Base-by-base conservation (phyloP, 495 filamentous ascomycete genomes). In the Neurospora africana region DNA sequence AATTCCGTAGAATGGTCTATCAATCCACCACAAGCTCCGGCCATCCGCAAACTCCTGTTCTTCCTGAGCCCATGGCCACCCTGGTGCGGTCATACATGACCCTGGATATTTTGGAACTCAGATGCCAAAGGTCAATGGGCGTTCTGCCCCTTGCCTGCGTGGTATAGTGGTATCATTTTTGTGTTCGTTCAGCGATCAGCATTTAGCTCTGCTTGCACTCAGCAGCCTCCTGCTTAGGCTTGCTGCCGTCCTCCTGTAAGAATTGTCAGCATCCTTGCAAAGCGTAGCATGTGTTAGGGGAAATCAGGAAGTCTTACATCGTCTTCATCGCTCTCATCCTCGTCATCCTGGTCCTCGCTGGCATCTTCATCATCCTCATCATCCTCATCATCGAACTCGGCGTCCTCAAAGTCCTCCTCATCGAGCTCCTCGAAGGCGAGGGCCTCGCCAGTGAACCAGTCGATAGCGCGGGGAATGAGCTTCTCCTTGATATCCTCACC, bases 401-500 rank as follows among this genome's bases (percentile, higher is more conserved):
- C 53, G 91, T 92, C 92, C 72, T 90, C 93, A 70, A 92, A 89
- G 71, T 96, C 94, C 41, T 97, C 92, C 72, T 96, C 94, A 70
- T 95, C 93, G 6, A 97, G 77, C 78, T 97, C 95, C 86, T 99
- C 96, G 73, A 93, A 99, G 76, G 97, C 95, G 74, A 98, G 89
- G 71, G 96, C 96, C 83, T 99, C 95, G 47, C 96, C 96, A 58
- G 96, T 99, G 83, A 98, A 99, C 96, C 96, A 99, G 82, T 98
- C 96, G 78, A 99, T 95, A 21, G 96, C 96, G 77, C 94, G 94
- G 71, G 96, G 96, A 76, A 99, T 99, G 72, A 99, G 87, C 84
- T 99, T 99, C 87, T 99, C 96, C 86, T 99, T 99, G 82, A 99
- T 98, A 81, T 99, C 96, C 84, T 99, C 96, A 71, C 96, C 96